Evolutionary conservation across 2,329 filamentous ascomycete species (phyloP).

Genomic region (Pyricularia sp.): DNA sequence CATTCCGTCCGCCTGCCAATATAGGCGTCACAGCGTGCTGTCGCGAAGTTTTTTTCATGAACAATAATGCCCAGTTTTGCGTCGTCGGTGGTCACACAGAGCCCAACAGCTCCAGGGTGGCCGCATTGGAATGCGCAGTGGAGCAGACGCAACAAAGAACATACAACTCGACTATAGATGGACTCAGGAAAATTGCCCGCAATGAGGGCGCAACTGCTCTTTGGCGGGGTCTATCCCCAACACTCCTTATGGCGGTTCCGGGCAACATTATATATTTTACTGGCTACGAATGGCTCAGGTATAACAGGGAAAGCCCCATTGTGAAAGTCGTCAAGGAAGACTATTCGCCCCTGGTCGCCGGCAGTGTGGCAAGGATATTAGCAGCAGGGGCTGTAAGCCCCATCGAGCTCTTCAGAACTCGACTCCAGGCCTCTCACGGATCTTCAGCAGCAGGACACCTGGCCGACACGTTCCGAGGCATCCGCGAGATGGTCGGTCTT

Average conservation of each 20-base stretch:
- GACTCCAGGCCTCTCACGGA: conserved; percentile 66
- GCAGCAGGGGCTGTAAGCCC: conserved; percentile 77
- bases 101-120: conserved; percentile 19
- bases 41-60: conserved; percentile 92
- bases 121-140: conserved; percentile 61
- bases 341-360: conserved; percentile 69
- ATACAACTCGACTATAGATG: conserved; percentile 85
- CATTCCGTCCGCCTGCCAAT: conserved; percentile 56
- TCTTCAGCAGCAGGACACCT: conserved; percentile 55
- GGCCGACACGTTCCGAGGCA: conserved; percentile 60
- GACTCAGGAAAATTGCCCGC: conserved; percentile 82
- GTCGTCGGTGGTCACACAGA: conserved; percentile 45
- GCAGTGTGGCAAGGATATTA: conserved; percentile 61
- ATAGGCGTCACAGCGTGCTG: conserved; percentile 91
- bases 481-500: conserved; percentile 64
- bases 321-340: conserved; percentile 48
- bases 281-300: conserved; percentile 89
- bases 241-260: conserved; percentile 83
- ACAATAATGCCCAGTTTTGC: conserved; percentile 70
- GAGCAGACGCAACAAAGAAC: conserved; percentile 73
- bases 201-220: conserved; percentile 79
- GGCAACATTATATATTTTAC: conserved; percentile 98
- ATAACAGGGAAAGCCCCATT: conserved; percentile 60
- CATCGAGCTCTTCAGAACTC: conserved; percentile 86
- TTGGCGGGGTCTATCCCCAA: conserved; percentile 91